Base-by-base conservation (phyloP, 2,329 filamentous ascomycete genomes). In the Colletotrichum graminicola region DNA sequence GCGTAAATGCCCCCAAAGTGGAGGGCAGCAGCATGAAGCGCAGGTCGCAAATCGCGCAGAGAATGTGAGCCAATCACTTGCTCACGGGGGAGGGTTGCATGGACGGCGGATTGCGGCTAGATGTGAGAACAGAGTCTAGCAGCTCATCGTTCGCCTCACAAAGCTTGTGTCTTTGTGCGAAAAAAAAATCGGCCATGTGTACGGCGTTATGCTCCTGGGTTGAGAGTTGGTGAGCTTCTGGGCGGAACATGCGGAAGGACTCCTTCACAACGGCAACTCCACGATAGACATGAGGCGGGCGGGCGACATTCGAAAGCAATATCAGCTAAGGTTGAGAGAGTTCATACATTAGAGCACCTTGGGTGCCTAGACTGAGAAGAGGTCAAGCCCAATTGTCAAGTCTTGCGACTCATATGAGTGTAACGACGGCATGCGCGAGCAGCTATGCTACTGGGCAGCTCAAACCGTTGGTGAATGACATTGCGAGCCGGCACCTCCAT, bases 1-100 rank as follows among this genome's bases (percentile, higher is more conserved):
- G 14, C 14, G 36, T 21, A 45, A 54, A 54, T 41, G 36, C n/a
- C n/a, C 26, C 12, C 39, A 47, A 26, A 32, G 34, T 39, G 41
- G 41, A 52, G 59, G 59, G 55, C 21, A 32, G 63, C 12, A n/a
- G 39, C 14, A 34, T n/a, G 36, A 21, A 34, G 54, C 36, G 16
- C 32, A 23, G 34, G 41, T 21, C n/a, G 29, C 7, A 59, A 11
- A 59, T 18, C 52, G 34, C 51, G 36, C 47, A 39, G 3, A 39
- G 3, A 14, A 26, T 55, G 26, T 55, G 55, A 34, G 32, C 62
- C 55, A 66, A 55, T 60, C 47, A 54, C 61, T 60, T 60, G 45
- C 55, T 29, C 67, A 69, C 47, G 55, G 29, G 43, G 54, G 18
- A 62, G 51, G 41, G 26, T n/a, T 34, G 29, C 23, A 52, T 32